Percentiles rank a stretch among this genome's conserved stretches.
These are phyloP conservation scores for Chaetomium tenue DNA, from an alignment of 495 filamentous ascomycete species.

Conservation along the genomic window DNA sequence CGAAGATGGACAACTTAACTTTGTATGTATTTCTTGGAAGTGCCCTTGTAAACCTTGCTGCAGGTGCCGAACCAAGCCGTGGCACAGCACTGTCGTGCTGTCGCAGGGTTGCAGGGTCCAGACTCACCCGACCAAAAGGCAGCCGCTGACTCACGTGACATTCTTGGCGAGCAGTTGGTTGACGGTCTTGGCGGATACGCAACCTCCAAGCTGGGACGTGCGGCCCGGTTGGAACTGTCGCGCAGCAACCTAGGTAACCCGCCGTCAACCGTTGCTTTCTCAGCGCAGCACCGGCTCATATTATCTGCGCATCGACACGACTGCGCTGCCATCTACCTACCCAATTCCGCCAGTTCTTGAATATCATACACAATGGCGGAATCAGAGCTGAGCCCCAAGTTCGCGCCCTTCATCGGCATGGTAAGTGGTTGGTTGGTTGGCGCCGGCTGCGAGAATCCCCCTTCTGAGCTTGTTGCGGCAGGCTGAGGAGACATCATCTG, in stretches of 20 bases:
- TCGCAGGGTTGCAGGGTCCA: background rate
- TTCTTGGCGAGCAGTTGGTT: slow-evolving; percentile 13
- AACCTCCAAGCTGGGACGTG: slow-evolving; percentile 22
- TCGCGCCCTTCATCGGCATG: slow-evolving; percentile 97
- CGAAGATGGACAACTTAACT: no score
- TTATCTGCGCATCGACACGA: slow-evolving; percentile 1
- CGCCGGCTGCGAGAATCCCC: background rate
- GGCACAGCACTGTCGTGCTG: no score
- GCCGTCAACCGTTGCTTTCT: slow-evolving; percentile 10
- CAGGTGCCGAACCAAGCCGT: background rate
- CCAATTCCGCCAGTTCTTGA: background rate
- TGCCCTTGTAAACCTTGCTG: background rate
- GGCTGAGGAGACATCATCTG: background rate
- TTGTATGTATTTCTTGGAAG: no score
- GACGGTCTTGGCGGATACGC: slow-evolving; percentile 18
- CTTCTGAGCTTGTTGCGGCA: background rate
- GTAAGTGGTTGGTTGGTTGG: slow-evolving; percentile 48
- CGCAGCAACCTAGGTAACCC: slow-evolving; percentile 7
- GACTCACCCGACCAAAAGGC: background rate
- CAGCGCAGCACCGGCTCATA: slow-evolving; percentile 2
- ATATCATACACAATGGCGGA: slow-evolving; percentile 57
- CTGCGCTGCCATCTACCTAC: background rate
- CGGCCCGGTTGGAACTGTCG: slow-evolving; percentile 9
- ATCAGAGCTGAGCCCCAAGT: slow-evolving; percentile 73
- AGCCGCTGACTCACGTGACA: slow-evolving; percentile 7